Evolutionary conservation across 495 filamentous ascomycete genomes (phyloP), one percentile per base, ranked within the genome.

Genomic region (Rusavskia elegans): DNA sequence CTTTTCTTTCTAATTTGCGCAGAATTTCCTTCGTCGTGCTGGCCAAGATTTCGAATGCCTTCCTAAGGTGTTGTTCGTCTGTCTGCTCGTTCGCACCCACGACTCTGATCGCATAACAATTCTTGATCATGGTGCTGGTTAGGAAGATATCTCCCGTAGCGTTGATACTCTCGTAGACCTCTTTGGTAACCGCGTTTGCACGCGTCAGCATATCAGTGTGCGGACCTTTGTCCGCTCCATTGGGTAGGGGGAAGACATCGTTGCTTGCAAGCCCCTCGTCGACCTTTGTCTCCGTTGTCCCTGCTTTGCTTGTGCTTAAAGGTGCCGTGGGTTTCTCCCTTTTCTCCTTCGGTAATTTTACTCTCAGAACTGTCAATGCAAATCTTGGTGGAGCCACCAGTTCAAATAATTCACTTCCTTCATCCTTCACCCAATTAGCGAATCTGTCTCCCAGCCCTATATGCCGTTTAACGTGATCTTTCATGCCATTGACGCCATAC

Each of bases 401-500:
- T 62, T 79, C 76, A 58, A 96, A 95, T 23, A 95, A 59, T 61
- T 94, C 89, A 1, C 66, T 60, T 36, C 88, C 72, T 23, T 53
- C 62, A 20, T 55, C 53, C 25, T 74, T 64, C 5, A 94, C 57
- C 27, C 79, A 66, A 0, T 63, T 66, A 2, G 73, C 76, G 61
- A 96, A 95, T 5, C 72, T 63, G 51, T 89, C 77, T 23, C 87
- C 88, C 0, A 89, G 66, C 19, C 59, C 58, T 53, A 93, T 70
- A 14, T 79, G 78, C 50, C 76, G 75, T 25, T 79, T 71, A 40
- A 97, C 77, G 59, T 89, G 80, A 35, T 68, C 71, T 59, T 83
- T 83, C 64, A 98, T 66, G 2, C 92, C 89, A 48, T 75, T 74
- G 50, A 89, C 69, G 0, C 92, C 92, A 61, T 94, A 96, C 30